Percentiles rank a stretch among this genome's conserved stretches.
Evolutionary conservation across 257 asterid species (phyloP).

Genomic region (Plantago major): DNA sequence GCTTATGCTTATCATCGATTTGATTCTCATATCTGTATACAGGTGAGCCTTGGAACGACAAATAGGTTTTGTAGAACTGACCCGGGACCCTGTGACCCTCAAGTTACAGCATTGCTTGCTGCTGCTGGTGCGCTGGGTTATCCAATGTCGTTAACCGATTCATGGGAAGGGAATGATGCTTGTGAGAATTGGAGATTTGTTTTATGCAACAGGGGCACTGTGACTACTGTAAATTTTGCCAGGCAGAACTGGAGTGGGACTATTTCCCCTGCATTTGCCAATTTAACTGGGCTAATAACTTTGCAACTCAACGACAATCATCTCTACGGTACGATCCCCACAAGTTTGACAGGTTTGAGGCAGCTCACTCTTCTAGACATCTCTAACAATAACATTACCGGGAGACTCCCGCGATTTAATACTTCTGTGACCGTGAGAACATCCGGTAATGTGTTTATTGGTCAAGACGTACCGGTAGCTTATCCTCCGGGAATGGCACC

Average conservation of each 20-base stretch:
- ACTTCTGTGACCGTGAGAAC: conserved; percentile 33
- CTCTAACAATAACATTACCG: conserved; percentile 77
- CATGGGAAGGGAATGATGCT: conserved; percentile 76
- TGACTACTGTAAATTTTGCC: conserved; percentile 46
- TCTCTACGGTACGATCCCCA: conserved; percentile 61
- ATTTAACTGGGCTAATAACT: conserved; percentile 39
- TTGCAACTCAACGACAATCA: conserved; percentile 50
- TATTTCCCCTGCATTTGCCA: conserved; percentile 56
- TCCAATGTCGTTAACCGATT: conserved; percentile 49
- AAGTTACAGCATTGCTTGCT: conserved; percentile 56
- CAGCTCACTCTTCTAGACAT: conserved; percentile 56
- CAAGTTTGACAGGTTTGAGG: conserved; percentile 37
- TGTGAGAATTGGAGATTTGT: conserved; percentile 57
- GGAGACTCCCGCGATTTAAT: conserved; percentile 52
- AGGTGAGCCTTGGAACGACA: conserved; percentile 22
- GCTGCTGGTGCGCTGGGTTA: conserved; percentile 46
- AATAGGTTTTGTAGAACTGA: conserved; percentile 52
- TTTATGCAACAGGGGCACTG: conserved; percentile 51
- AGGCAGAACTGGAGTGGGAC: conserved; percentile 54
- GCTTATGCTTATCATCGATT: no score
- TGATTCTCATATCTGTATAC: no score
- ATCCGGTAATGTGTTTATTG: conserved; percentile 52
- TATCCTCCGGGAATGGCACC: conserved; percentile 25
- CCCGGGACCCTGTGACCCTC: conserved; percentile 70
- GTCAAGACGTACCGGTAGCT: conserved; percentile 38